These are phyloP conservation scores for Leucocoprinus leucothites DNA, from an alignment of 768 basidiomycete species.

Conservation along the genomic window DNA sequence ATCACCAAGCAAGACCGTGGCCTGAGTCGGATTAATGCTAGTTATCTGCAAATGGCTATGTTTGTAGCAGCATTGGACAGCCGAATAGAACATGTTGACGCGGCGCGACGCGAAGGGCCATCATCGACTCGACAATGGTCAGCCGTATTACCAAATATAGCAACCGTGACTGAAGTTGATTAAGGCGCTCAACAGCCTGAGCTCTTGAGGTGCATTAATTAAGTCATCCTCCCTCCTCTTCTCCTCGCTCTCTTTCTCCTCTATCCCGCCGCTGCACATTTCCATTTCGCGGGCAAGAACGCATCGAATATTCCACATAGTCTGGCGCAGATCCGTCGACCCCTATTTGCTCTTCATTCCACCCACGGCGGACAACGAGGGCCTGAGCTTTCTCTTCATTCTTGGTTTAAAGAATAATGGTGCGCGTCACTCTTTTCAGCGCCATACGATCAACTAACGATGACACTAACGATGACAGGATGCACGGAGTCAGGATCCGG, in stretches of 20 bases:
- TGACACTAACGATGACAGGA: conserved; percentile 43
- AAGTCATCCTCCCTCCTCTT: conserved; percentile 6
- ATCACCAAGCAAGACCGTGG: background rate
- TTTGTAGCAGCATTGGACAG: no score
- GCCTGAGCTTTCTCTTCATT: conserved; percentile 16
- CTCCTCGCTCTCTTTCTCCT: background rate
- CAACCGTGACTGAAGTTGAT: conserved; percentile 6
- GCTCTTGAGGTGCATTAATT: conserved; percentile 10
- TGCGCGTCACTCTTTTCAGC: conserved; percentile 12
- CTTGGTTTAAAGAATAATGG: conserved; percentile 22
- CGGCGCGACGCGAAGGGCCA: background rate
- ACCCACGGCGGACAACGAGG: conserved; percentile 18
- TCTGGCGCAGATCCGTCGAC: background rate
- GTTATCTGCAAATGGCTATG: no score
- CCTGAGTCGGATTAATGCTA: background rate
- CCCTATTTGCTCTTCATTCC: background rate
- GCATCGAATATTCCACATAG: background rate
- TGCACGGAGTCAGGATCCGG: conserved; percentile 79
- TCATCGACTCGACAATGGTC: background rate
- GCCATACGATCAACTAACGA: conserved; percentile 20
- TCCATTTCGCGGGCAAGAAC: background rate
- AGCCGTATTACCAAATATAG: background rate
- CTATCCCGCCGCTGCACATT: background rate
- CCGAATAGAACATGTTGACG: background rate
- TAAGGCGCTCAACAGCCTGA: background rate